These are phyloP conservation scores for Pichia sp. DNA, from an alignment of 1,139 yeast species.

Conservation along the genomic window DNA sequence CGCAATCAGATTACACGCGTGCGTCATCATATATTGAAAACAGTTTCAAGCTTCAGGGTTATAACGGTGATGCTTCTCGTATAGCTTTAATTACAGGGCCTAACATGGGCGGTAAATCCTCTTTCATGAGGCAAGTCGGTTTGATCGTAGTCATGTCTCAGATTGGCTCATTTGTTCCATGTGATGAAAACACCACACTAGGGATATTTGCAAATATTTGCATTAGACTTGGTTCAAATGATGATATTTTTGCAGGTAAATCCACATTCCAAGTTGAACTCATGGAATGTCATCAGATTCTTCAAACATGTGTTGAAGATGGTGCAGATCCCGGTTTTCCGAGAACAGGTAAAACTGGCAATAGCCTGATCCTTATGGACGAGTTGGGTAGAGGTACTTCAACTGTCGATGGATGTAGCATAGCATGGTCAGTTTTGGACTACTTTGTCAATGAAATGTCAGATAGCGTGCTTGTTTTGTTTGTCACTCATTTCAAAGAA, in stretches of 20 bases:
- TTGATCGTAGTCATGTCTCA: constrained; percentile 52
- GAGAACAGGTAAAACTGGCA: constrained; percentile 37
- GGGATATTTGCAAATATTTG: constrained; percentile 59
- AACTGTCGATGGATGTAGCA: constrained; percentile 82
- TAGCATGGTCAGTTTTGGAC: constrained; percentile 73
- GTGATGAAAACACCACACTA: constrained; percentile 40
- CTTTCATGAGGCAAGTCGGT: constrained; percentile 63
- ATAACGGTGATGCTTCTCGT: constrained; percentile 41
- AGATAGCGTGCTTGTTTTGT: constrained; percentile 56
- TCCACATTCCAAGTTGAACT: constrained; percentile 78
- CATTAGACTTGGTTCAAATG: constrained; percentile 70
- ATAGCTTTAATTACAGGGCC: constrained; percentile 63
- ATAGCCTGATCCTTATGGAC: constrained; percentile 57
- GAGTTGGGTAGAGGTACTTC: constrained; percentile 82
- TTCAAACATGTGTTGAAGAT: constrained; percentile 30
- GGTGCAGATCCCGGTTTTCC: constrained; percentile 33
- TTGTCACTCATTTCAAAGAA: constrained; percentile 87
- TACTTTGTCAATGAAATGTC: constrained; percentile 46
- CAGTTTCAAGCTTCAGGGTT: constrained; percentile 48
- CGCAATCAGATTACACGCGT: background rate
- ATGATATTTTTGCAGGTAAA: constrained; percentile 61
- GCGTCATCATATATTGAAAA: constrained; percentile 58
- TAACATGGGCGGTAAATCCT: constrained; percentile 77
- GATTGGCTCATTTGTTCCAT: constrained; percentile 44
- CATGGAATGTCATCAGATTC: constrained; percentile 58